Evolutionary conservation across 2,329 filamentous ascomycete genomes (phyloP), one percentile per base, ranked within the genome.

Genomic region (Claviceps pusilla): DNA sequence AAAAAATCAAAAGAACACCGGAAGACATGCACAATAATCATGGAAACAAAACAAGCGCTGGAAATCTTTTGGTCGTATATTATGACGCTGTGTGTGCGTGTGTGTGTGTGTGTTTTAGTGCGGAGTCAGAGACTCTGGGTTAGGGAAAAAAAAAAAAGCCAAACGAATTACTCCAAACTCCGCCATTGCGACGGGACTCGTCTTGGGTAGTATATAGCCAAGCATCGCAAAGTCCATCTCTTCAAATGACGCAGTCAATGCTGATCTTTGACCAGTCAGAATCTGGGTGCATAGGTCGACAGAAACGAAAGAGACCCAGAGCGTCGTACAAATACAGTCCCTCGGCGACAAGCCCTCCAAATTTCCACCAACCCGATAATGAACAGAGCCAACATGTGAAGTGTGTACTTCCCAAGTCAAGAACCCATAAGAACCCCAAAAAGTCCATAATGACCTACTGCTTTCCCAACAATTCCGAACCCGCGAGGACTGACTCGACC

Each of bases 101-200:
- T 3, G 24, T 24, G 24, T 3, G 24, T 24, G 24, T 24, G 24
- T 24, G 24, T 24, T 24, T 24, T 24, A 2, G 1, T 24, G 24
- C 24, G 16, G 24, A 41, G 28, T 24, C 24, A 12, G 2, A 47
- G 7, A 41, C 35, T 28, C 28, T 35, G 48, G 51, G 24, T 52
- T 52, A 39, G 16, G 9, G 37, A 11, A 19, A 28, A 46, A 16
- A 19, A 45, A 48, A 53, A 19, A 19, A 45, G 16, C 39, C 56
- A 55, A 59, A 55, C 56, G 58, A 58, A 45, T 41, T 54, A 55
- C 45, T 51, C 56, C 52, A 50, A 50, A 54, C 52, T 45, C 52
- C 52, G 37, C 52, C 52, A 10, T 35, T 42, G 52, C 37, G n/a
- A 54, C 49, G 39, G 19, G 10, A 47, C 37, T 16, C 11, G 16